Evolutionary conservation across 2,329 filamentous ascomycete genomes (phyloP).

Genomic region (Diaporthe sp.): DNA sequence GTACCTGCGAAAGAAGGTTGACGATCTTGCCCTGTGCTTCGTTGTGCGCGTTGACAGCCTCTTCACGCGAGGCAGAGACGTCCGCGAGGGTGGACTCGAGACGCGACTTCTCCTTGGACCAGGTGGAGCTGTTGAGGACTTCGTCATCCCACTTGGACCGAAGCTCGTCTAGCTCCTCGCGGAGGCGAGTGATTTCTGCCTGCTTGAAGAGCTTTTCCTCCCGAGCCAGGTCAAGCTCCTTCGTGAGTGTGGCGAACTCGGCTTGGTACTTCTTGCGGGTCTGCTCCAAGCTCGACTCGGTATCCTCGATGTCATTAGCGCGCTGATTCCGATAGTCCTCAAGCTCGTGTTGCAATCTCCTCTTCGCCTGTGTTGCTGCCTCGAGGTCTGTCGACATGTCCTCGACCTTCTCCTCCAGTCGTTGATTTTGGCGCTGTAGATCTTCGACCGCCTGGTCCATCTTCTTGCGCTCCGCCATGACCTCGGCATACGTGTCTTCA

Average conservation of each 20-base stretch:
- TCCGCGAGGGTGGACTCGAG: constrained; percentile 92
- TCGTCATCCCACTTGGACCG: constrained; percentile 98
- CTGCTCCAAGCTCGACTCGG: constrained; percentile 95
- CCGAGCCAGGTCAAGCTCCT: constrained; percentile 92
- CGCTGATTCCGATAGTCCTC: constrained; percentile 97
- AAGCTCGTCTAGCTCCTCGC: constrained; percentile 96
- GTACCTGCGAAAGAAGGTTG: constrained; percentile 89
- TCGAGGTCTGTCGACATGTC: constrained; percentile 93
- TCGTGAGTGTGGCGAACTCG: constrained; percentile 89
- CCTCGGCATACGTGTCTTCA: constrained; percentile 89
- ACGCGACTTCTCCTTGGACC: constrained; percentile 97
- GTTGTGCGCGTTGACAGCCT: constrained; percentile 92
- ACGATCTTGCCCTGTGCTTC: constrained; percentile 96
- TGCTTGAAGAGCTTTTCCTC: constrained; percentile 91
- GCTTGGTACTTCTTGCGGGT: constrained; percentile 97
- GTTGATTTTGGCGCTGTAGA: constrained; percentile 88
- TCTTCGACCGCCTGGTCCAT: constrained; percentile 92
- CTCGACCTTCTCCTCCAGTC: constrained; percentile 90
- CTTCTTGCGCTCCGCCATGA: constrained; percentile 92
- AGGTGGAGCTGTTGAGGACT: constrained; percentile 96
- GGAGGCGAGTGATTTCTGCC: constrained; percentile 86
- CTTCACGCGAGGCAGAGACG: constrained; percentile 90
- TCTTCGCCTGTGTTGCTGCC: constrained; percentile 88
- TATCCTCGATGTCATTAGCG: constrained; percentile 97
- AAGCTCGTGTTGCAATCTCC: constrained; percentile 94